Base-by-base conservation (phyloP, 108 stramenopile genomes). In the Hondaea fermentalgiana region DNA sequence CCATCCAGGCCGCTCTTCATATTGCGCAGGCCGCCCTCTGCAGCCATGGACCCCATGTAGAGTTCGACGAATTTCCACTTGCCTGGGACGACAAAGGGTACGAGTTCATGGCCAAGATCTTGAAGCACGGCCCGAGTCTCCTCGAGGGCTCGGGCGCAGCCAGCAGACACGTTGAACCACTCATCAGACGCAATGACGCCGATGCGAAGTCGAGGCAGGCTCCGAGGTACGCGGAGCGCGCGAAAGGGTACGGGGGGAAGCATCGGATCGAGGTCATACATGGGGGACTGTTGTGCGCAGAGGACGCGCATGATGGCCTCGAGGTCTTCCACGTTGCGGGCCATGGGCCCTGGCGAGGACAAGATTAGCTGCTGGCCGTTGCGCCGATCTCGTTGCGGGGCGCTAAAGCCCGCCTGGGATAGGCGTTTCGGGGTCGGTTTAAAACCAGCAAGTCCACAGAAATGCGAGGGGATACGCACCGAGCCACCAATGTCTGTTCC, bases 401-500 rank as follows among this genome's bases (percentile, higher is more conserved):
- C 25, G 44, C 87, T 44, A 29, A 87, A 21, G 29, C 89, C 89
- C 51, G 10, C 19, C 5, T 25, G 28, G 72, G 58, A 44, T 10
- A 89, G 25, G 8, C 89, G 89, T n/a, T 90, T 72, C 5, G 92
- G 91, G 3, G 91, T 92, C 29, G 92, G 92, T 88, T 93, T 93
- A 19, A 93, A 91, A 19, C 91, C 91, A 14, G 90, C 91, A 4
- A 89, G 71, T 25, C 93, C 93, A 58, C 90, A 89, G 57, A 90
- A 93, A 42, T 91, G 71, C 5, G 90, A 88, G 5, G 93, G 93
- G 17, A 91, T 91, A 44, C 93, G 92, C 16, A 92, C 51, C 44
- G 89, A 90, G n/a, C 93, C 93, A 17, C 93, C 93, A 29, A 93
- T 90, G 58, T 93, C 93, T 35, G 91, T 91, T 5, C 93, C 93